Base-by-base conservation (phyloP, 139 green algal genomes). In the Mychonastes homosphaera region DNA sequence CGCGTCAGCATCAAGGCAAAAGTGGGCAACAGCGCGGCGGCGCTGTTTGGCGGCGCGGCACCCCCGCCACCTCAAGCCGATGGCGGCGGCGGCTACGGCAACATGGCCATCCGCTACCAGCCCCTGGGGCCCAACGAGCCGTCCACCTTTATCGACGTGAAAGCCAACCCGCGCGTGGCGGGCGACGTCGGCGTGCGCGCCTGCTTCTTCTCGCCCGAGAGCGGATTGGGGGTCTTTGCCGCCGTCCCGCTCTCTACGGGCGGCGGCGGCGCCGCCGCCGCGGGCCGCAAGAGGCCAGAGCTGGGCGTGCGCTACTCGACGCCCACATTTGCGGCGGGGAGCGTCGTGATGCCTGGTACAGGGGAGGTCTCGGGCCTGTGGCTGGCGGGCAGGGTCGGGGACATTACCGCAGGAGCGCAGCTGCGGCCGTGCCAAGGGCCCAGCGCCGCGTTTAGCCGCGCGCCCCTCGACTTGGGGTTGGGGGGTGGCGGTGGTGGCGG, bases 281-380 rank as follows among this genome's bases (percentile, higher is more conserved):
- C n/a, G n/a, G n/a, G n/a, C n/a, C n/a, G n/a, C n/a, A n/a, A 38
- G 58, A n/a, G 9, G 24, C 40, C 64, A 2, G 55, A 65, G n/a
- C 40, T 86, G 18, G 81, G 81, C 3, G 32, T 78, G 61, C 63
- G 81, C 6, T 88, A 86, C 65, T 77, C 67, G 62, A 67, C 53
- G 1, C 69, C 71, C 1, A 0, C 18, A 1, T 38, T 76, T 12
- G 74, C 71, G 4, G 48, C 46, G 3, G 80, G 82, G 5, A 63
- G 62, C 9, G 66, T 82, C 19, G 41, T 79, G 15, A 49, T 54
- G 30, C 69, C 66, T 16, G 43, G 41, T 2, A 39, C 44, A 13
- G 35, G 33, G 19, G 38, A 34, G 19, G 30, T 78, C 30, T 57
- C 64, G 28, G 26, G 51, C 4, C 13, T 63, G 8, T 81, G 73